Percentiles rank a stretch among this genome's conserved stretches.
Conservation (phyloP, 306 rosid genomes). For the Fragaria nilgerrensis region DNA sequence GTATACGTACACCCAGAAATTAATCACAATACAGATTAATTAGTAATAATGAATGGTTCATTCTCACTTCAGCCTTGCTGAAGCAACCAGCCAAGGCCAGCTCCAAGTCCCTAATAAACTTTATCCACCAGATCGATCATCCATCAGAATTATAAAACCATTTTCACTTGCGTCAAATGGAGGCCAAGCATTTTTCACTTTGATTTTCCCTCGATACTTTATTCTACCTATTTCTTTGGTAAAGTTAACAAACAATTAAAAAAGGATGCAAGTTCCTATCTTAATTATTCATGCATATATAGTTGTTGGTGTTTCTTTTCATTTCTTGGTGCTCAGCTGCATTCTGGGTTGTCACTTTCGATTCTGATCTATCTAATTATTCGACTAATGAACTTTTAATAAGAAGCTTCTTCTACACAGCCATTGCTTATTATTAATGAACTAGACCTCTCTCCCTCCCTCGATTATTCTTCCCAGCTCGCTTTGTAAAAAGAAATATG, state of each 20-base stretch:
- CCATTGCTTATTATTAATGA: conserved; percentile 26
- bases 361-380: not conserved
- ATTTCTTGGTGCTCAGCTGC: conserved; percentile 50
- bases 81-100: conserved; percentile 15
- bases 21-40: not conserved
- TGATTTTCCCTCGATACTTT: conserved; percentile 18
- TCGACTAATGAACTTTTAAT: not conserved
- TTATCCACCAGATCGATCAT: conserved; percentile 15
- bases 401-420: conserved; percentile 39
- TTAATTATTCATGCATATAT: conserved; percentile 13
- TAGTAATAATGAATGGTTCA: not conserved
- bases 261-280: conserved; percentile 27
- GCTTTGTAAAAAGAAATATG: conserved; percentile 26
- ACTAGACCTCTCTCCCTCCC: conserved; percentile 19
- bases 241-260: conserved; percentile 16
- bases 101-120: conserved; percentile 3
- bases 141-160: conserved; percentile 15
- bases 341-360: conserved; percentile 34
- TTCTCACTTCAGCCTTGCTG: conserved; percentile 1
- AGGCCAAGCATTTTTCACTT: conserved; percentile 65
- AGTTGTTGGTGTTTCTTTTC: conserved; percentile 59
- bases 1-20: not conserved
- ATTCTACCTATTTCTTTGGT: conserved; percentile 10
- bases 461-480: not conserved
- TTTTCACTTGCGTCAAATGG: conserved; percentile 56